These are phyloP conservation scores for Fusarium fujikuroi DNA, from an alignment of 2,329 filamentous ascomycete genomes.

Conservation along the genomic window DNA sequence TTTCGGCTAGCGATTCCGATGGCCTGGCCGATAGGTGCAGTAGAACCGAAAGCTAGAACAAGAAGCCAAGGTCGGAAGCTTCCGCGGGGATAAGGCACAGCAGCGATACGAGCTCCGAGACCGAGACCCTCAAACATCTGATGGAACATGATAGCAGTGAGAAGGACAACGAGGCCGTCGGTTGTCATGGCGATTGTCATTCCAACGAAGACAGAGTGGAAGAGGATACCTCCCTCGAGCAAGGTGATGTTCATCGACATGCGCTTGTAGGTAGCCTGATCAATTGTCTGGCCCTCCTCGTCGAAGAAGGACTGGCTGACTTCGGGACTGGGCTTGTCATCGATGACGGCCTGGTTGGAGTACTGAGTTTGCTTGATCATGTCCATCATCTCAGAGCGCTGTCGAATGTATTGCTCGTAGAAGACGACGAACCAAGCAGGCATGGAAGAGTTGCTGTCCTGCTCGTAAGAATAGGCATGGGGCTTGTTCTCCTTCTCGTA, in stretches of 20 bases:
- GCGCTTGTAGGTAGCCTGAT: slow-evolving; percentile 64
- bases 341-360: slow-evolving; percentile 35
- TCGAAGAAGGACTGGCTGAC: slow-evolving; percentile 52
- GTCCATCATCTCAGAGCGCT: slow-evolving; percentile 67
- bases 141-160: slow-evolving; percentile 77
- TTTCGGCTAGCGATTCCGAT: slow-evolving; percentile 68
- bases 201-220: slow-evolving; percentile 81
- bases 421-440: slow-evolving; percentile 72
- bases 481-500: slow-evolving; percentile 50
- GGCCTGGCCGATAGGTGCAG: slow-evolving; percentile 72
- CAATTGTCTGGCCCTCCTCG: slow-evolving; percentile 56
- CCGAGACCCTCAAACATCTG: slow-evolving; percentile 77
- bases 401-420: slow-evolving; percentile 70
- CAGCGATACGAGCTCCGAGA: slow-evolving; percentile 76
- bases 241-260: slow-evolving; percentile 78
- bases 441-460: slow-evolving; percentile 55
- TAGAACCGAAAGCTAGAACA: slow-evolving; percentile 71
- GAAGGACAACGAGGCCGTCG: slow-evolving; percentile 72
- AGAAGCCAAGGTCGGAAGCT: slow-evolving; percentile 70
- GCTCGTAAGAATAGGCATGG: slow-evolving; percentile 40
- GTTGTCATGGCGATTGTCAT: slow-evolving; percentile 77
- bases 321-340: slow-evolving; percentile 47
- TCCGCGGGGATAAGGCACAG: slow-evolving; percentile 67
- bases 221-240: slow-evolving; percentile 81
- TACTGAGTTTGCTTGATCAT: slow-evolving; percentile 56